Base-by-base conservation (phyloP, 345 rosid species). In the Anastatica hierochuntica region DNA sequence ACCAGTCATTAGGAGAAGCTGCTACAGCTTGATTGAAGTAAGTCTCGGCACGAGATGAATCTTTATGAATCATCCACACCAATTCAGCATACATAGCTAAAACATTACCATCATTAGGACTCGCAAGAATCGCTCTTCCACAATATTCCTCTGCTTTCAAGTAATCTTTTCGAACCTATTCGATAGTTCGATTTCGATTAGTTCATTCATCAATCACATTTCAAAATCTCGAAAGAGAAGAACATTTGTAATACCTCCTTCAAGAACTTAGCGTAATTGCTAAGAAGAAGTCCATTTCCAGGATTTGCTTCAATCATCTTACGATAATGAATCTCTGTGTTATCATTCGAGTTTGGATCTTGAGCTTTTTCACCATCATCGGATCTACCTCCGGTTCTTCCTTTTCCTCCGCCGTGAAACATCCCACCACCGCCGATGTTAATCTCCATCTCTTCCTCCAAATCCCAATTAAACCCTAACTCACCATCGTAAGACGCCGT, bases 241-340 rank as follows among this genome's bases (percentile, higher is more conserved):
- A n/a, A n/a, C n/a, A n/a, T n/a, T n/a, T n/a, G n/a, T 10, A 4
- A 1, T 51, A 82, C 96, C 89, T 90, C 96, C 67, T 84, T 90
- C 81, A 90, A 72, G 69, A 77, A 92, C 60, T 58, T 82, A 1
- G 96, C 96, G 49, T 92, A 92, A 60, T 87, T 87, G 56, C 84
- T 65, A 9, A 92, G 90, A 51, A 92, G 66, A 43, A 92, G 80
- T 4, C 83, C 47, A 23, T 87, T 87, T 55, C 78, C 82, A 43
- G 98, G 98, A 72, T 92, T 75, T 0, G 85, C 95, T 45, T 84
- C 84, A 35, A 87, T 81, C 95, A 92, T 81, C 60, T 62, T 79
- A 59, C 61, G 85, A 68, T 92, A 88, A 38, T 75, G 85, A 53
- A 57, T 46, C 30, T 92, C 95, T 9, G 79, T 77, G 13, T 33